Base-by-base conservation (phyloP, 371 early-diverging fungal species). In the Mucor racemosus region DNA sequence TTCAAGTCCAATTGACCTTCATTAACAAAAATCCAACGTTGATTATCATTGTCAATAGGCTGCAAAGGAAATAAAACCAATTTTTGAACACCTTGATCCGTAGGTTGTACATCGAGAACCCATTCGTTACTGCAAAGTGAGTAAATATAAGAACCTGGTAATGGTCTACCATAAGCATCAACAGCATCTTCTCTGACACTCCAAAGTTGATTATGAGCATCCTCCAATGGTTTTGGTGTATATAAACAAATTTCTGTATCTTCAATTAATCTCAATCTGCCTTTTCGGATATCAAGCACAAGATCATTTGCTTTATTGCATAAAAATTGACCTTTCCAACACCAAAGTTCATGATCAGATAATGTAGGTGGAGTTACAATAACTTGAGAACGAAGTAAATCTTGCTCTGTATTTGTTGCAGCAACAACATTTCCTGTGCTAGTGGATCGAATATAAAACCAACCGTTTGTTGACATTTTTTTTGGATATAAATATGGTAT, bases 171-270 rank as follows among this genome's bases (percentile, higher is more conserved):
- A 36, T 72, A 70, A 34, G 65, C 68, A 54, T 75, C 72, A 10
- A 58, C 65, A 21, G 50, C 71, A 66, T 72, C 71, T 35, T 69
- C 55, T 26, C 74, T 64, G 9, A 76, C 68, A 21, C 71, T 67
- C 83, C 83, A 83, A 33, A 75, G 65, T 67, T 83, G 83, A 46
- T 76, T 78, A 62, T 65, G 68, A 9, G 79, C 76, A 64, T 78
- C 77, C 39, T 75, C 79, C 11, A 62, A 31, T 11, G 72, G 70
- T 56, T 80, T 83, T 54, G 72, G 62, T 21, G 71, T 44, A 44
- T 73, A 80, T n/a, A 83, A 63, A 56, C 83, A 83, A 19, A 83
- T 77, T 42, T 83, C 80, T 5, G 83, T 83, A 46, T 83, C 83
- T 69, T 83, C 83, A 63, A 83, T 76, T 55, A 83, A 60, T 56